A percentile compares a stretch with the other conserved stretches of the same genome.
phyloP scores from a whole-genome alignment of 208 protist genomes.

The Acanthamoeba castellanii region DNA sequence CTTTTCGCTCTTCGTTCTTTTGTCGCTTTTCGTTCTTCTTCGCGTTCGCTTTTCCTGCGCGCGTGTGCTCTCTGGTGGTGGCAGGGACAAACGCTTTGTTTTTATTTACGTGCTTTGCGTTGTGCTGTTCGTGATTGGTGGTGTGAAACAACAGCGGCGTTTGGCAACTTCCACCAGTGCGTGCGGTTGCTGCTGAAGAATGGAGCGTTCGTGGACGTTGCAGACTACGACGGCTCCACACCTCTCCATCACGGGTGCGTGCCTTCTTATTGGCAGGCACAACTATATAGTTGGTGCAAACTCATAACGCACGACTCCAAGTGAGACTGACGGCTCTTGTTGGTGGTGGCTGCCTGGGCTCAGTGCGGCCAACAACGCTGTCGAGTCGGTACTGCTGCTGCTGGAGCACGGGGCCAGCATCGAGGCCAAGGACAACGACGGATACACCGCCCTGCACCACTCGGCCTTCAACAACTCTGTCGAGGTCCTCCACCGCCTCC shows the following conservation, averaged over 20 bases:
- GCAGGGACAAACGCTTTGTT: not conserved
- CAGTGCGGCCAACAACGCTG: constrained; percentile 36
- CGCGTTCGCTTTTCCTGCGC: not conserved
- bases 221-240: constrained; percentile 9
- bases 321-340: too few relatives aligned
- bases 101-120: too few relatives aligned
- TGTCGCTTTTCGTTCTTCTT: not conserved
- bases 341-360: not conserved
- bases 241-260: constrained; percentile 30
- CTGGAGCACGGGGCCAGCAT: constrained; percentile 13
- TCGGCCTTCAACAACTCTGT: not conserved
- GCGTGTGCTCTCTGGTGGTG: not conserved
- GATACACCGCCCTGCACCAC: constrained; percentile 42
- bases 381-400: not conserved
- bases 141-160: not conserved
- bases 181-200: not conserved
- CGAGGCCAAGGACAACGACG: constrained; percentile 11
- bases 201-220: not conserved
- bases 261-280: not conserved
- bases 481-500: not conserved
- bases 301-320: too few relatives aligned
- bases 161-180: constrained; percentile 47
- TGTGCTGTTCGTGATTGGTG: not conserved
- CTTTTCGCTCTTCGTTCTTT: not conserved
- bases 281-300: not conserved